A percentile compares a stretch with the other conserved stretches of the same genome.
Conservation (phyloP, 2,329 filamentous ascomycete genomes). For the Trichoderma hamatum region DNA sequence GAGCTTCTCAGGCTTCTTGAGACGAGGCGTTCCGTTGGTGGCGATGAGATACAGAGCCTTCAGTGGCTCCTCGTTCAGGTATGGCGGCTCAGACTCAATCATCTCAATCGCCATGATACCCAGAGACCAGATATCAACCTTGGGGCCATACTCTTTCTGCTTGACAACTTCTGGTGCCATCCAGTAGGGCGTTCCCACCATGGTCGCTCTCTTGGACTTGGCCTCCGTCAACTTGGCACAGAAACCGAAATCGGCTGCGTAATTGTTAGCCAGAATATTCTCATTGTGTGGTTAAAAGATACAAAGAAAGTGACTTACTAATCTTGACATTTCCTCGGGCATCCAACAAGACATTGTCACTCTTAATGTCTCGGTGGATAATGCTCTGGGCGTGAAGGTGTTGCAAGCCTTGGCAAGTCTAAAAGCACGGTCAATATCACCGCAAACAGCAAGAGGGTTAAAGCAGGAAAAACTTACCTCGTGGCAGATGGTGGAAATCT, state of each 20-base stretch:
- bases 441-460: neutral
- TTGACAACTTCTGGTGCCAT: conserved; percentile 99
- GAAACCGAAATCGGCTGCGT: conserved; percentile 95
- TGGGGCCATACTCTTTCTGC: conserved; percentile 97
- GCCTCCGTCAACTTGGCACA: conserved; percentile 97
- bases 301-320: conserved; percentile 61
- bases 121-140: conserved; percentile 98
- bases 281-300: neutral
- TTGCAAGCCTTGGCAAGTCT: conserved; percentile 95
- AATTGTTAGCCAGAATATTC: conserved; percentile 37
- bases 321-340: conserved; percentile 96
- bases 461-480: conserved; percentile 65
- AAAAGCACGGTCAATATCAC: conserved; percentile 25
- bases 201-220: conserved; percentile 95
- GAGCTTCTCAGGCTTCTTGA: conserved; percentile 98
- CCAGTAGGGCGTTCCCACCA: conserved; percentile 99
- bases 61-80: conserved; percentile 95
- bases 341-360: conserved; percentile 94
- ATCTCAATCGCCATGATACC: conserved; percentile 99
- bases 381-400: conserved; percentile 96
- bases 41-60: conserved; percentile 98
- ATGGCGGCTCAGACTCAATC: conserved; percentile 98
- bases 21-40: conserved; percentile 91
- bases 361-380: conserved; percentile 99
- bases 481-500: conserved; percentile 94